Percentiles rank a stretch among this genome's conserved stretches.
Conservation (phyloP, 139 green algal species). For the Choricystis sp. region DNA sequence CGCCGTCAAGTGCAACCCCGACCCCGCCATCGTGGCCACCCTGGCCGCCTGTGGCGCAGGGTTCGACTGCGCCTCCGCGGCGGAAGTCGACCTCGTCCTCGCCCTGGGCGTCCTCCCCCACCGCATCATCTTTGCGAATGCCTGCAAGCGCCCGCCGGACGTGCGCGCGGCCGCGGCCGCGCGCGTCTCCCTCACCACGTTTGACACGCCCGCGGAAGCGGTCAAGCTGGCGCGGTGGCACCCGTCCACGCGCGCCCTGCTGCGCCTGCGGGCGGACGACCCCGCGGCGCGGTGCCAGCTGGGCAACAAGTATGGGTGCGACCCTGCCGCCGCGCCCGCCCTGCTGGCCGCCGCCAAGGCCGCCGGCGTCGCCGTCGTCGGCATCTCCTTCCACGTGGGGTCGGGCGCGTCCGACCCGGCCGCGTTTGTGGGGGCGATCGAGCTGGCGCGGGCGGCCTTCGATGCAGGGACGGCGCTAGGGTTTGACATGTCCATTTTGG, state of each 20-base stretch:
- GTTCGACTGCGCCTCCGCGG: constrained; percentile 86
- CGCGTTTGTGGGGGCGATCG: constrained; percentile 59
- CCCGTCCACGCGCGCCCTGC: constrained; percentile 48
- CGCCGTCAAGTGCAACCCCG: constrained; percentile 89
- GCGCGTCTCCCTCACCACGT: constrained; percentile 69
- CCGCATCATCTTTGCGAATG: constrained; percentile 86
- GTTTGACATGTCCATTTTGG: constrained; percentile 75
- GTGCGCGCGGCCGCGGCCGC: constrained; percentile 30
- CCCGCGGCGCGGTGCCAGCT: constrained; percentile 30
- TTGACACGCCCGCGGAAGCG: constrained; percentile 84
- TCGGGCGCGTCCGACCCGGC: constrained; percentile 60
- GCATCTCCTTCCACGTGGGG: constrained; percentile 93
- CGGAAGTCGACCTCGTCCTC: constrained; percentile 69
- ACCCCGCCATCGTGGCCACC: constrained; percentile 61
- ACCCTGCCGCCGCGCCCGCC: constrained; percentile 26
- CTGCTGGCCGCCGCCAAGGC: constrained; percentile 14
- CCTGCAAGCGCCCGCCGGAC: constrained; percentile 78
- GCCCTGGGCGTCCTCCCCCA: constrained; percentile 50
- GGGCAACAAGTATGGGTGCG: constrained; percentile 75
- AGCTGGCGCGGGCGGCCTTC: constrained; percentile 48
- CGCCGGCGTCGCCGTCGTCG: constrained; percentile 49
- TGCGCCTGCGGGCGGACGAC: constrained; percentile 80
- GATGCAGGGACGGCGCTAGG: constrained; percentile 51
- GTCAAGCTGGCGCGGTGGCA: constrained; percentile 57
- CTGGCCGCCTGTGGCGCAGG: constrained; percentile 71